Conservation (phyloP, 164 flowering plant genomes). For the Echeveria elegans region DNA sequence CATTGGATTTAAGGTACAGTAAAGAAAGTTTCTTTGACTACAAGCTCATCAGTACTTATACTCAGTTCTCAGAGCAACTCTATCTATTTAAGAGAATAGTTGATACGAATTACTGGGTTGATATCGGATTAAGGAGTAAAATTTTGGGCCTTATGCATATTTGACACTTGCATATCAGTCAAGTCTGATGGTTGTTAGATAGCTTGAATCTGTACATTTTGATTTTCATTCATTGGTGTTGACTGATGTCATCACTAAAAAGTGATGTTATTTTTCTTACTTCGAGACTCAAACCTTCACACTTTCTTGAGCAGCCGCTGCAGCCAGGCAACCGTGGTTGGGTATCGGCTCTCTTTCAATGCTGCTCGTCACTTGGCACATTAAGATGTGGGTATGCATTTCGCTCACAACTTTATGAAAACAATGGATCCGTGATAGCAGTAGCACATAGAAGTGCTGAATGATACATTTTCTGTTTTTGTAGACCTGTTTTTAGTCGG, state of each 20-base stretch:
- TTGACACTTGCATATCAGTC: background rate
- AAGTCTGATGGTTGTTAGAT: background rate
- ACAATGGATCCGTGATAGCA: background rate
- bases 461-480: background rate
- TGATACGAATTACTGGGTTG: background rate
- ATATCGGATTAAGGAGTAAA: background rate
- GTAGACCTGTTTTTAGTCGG: no score
- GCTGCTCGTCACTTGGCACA: constrained; percentile 58
- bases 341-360: constrained; percentile 59
- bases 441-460: no score
- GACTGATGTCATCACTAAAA: background rate
- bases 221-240: background rate
- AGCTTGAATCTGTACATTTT: background rate
- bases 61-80: no score
- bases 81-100: no score
- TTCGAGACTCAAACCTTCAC: background rate
- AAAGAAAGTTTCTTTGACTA: background rate
- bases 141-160: background rate
- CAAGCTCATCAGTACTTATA: background rate
- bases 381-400: constrained; percentile 75
- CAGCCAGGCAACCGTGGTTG: constrained; percentile 38
- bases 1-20: constrained; percentile 75
- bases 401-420: background rate
- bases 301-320: constrained; percentile 42
- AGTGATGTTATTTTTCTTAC: background rate